Evolutionary conservation across 2,329 filamentous ascomycete species (phyloP).

Genomic region (Hymenoscyphus fraxineus): DNA sequence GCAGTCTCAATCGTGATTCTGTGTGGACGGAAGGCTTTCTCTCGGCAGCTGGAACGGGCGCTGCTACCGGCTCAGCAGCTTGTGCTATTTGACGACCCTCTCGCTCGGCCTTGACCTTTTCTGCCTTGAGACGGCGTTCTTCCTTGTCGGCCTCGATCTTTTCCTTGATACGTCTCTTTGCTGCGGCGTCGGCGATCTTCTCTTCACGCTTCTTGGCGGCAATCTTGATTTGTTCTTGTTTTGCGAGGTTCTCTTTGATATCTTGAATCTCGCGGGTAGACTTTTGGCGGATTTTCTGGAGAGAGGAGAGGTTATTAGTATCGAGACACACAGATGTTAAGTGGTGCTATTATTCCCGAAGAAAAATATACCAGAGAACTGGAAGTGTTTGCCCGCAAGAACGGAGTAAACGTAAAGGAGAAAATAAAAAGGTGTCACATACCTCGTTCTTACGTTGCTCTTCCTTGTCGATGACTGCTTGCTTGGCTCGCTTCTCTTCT

Average conservation of each 20-base stretch:
- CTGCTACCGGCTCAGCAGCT: conserved; percentile 37
- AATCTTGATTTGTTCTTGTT: conserved; percentile 90
- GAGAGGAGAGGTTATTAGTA: neutral
- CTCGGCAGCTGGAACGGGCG: conserved; percentile 35
- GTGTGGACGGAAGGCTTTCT: conserved; percentile 46
- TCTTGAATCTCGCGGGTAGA: conserved; percentile 86
- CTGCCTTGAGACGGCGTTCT: conserved; percentile 79
- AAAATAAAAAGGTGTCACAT: conserved; percentile 17
- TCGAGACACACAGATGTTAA: neutral
- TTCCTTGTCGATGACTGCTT: conserved; percentile 70
- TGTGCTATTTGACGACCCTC: conserved; percentile 57
- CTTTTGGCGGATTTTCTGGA: conserved; percentile 71
- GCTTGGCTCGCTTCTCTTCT: conserved; percentile 65
- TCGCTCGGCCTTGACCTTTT: conserved; percentile 79
- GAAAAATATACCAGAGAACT: neutral
- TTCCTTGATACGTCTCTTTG: conserved; percentile 83
- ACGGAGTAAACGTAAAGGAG: neutral
- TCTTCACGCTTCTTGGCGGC: conserved; percentile 82
- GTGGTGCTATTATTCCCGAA: neutral
- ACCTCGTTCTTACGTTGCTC: conserved; percentile 85
- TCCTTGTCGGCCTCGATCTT: conserved; percentile 95
- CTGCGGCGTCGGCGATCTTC: conserved; percentile 79
- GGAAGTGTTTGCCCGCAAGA: neutral
- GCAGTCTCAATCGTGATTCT: conserved; percentile 77
- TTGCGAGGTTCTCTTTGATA: conserved; percentile 80